A percentile compares a stretch with the other conserved stretches of the same genome.
phyloP scores from a whole-genome alignment of 179 eudicot species.

The Carnegiea gigantea region DNA sequence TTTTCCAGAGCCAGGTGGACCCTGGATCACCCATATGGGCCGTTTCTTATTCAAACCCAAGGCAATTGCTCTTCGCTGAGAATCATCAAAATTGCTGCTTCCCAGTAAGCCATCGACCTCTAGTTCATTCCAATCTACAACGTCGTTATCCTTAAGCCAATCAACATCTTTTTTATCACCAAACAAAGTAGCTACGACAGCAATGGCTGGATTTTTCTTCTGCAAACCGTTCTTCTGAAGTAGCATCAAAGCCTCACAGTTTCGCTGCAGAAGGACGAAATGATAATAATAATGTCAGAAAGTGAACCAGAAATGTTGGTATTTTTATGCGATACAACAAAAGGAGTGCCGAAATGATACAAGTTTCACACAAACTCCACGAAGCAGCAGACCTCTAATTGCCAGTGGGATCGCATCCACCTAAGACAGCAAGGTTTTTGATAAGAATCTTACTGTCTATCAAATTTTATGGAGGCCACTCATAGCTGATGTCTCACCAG shows the following conservation, averaged over 20 bases:
- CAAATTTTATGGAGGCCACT: background rate
- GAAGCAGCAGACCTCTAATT: background rate
- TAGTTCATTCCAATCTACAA: slow-evolving; percentile 64
- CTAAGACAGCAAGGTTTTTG: background rate
- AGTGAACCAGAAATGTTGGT: background rate
- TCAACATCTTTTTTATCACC: slow-evolving; percentile 67
- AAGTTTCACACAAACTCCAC: background rate
- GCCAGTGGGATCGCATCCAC: background rate
- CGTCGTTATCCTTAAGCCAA: slow-evolving; percentile 52
- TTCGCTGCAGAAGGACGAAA: slow-evolving; percentile 51
- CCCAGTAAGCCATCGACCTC: slow-evolving; percentile 42
- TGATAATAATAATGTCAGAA: slow-evolving; percentile 9
- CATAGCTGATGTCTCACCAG: background rate
- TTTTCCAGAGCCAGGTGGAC: slow-evolving; percentile 94
- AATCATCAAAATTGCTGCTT: slow-evolving; percentile 43
- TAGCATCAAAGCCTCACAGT: slow-evolving; percentile 90
- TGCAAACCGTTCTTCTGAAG: slow-evolving; percentile 85
- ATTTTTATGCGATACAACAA: background rate
- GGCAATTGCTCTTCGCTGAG: slow-evolving; percentile 70
- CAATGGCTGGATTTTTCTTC: slow-evolving; percentile 76
- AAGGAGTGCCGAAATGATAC: background rate
- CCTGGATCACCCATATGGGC: slow-evolving; percentile 69
- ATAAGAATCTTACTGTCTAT: background rate
- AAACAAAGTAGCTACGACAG: slow-evolving; percentile 72
- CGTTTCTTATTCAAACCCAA: slow-evolving; percentile 75